Base-by-base conservation (phyloP, 225 moss, liverwort and hornwort genomes). In the Polytrichum formosum region DNA sequence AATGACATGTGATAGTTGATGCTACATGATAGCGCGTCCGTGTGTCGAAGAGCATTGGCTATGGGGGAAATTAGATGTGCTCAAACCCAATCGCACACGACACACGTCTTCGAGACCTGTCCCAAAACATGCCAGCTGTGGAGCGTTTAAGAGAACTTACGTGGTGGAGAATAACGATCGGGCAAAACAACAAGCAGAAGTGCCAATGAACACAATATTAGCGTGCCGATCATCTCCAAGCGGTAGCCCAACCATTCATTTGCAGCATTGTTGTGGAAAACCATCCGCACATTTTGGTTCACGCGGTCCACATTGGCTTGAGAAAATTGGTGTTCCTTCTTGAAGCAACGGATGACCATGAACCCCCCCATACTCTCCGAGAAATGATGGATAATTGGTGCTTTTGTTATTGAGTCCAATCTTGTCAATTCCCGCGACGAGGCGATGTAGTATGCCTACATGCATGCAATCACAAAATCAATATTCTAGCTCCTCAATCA, bases 341-440 rank as follows among this genome's bases (percentile, higher is more conserved):
- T 72, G 70, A 93, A 91, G 27, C 87, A 91, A 6, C 89, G 89
- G 68, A 93, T 85, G 26, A 89, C 91, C 75, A 89, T 73, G 61
- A 82, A 80, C 63, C 93, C 93, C 4, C 87, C 85, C 56, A 91
- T 86, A 65, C 82, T 90, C 55, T 93, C 93, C 27, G 93, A 75
- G 69, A 93, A 93, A 30, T 90, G 87, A 67, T 91, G 91, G 65
- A 93, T 86, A 25, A 93, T 91, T 21, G 93, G 93, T 23, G 93
- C 91, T 75, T 93, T 83, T 4, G 93, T 89, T 28, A 93, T 80
- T 6, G 93, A 91, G 19, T 91, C 79, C 80, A 93, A 77, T 31
- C 93, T 81, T 54, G 91, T 91, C 60, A 93, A 73, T 76, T 93
- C 93, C 53, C 93, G 77, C 27, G 91, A 87, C 1, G 77, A 76